A percentile compares a stretch with the other conserved stretches of the same genome.
These are phyloP conservation scores for Medicago lupulina DNA, from an alignment of 306 rosid species.

Conservation along the genomic window DNA sequence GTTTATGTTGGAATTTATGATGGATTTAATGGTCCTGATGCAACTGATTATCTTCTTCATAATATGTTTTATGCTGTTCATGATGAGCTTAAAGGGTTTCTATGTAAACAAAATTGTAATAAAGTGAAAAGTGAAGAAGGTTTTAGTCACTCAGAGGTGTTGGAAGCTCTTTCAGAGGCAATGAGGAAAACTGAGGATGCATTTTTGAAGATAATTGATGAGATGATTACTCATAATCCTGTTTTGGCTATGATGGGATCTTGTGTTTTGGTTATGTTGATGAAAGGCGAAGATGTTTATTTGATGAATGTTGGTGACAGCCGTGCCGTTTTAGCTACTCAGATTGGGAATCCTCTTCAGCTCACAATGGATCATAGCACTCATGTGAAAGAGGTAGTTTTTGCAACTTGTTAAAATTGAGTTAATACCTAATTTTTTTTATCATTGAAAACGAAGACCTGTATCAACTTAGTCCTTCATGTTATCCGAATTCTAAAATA, in stretches of 20 bases:
- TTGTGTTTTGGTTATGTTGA: constrained; percentile 87
- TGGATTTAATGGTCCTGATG: constrained; percentile 94
- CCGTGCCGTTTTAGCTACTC: constrained; percentile 67
- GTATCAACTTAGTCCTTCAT: neutral
- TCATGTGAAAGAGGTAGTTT: constrained; percentile 60
- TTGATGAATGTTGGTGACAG: constrained; percentile 95
- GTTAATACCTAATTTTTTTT: neutral
- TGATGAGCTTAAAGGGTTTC: constrained; percentile 59
- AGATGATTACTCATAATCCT: constrained; percentile 58
- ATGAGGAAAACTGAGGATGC: constrained; percentile 66
- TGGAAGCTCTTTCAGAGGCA: constrained; percentile 67
- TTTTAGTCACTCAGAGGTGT: constrained; percentile 49
- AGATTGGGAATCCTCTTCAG: constrained; percentile 53
- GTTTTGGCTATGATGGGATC: constrained; percentile 93
- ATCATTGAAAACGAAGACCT: neutral
- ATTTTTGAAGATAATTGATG: constrained; percentile 57
- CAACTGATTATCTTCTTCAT: constrained; percentile 75
- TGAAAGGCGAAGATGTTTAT: constrained; percentile 83
- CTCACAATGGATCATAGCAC: constrained; percentile 82
- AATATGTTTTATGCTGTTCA: constrained; percentile 62
- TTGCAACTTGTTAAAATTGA: neutral
- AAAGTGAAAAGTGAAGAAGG: constrained; percentile 35
- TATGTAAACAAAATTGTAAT: constrained; percentile 3
- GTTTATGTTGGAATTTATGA: constrained; percentile 86
- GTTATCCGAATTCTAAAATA: no score